Conservation (phyloP, 768 basidiomycete genomes). For the Amyloporia xantha region DNA sequence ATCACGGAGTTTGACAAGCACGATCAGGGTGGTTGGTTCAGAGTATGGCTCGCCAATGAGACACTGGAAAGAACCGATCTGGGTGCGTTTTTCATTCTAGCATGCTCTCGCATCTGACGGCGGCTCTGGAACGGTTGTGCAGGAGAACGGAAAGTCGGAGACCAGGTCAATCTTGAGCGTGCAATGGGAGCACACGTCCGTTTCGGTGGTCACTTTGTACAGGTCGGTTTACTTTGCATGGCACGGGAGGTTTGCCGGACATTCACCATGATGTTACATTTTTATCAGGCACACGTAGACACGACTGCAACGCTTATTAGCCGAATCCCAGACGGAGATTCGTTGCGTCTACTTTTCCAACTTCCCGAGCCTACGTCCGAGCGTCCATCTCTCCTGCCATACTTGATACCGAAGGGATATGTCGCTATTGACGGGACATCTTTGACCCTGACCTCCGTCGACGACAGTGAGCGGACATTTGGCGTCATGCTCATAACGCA, state of each 20-base stretch:
- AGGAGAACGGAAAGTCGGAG: constrained; percentile 77
- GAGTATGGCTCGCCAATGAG: constrained; percentile 94
- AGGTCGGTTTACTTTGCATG: constrained; percentile 47
- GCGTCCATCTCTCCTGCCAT: constrained; percentile 63
- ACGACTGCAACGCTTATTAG: constrained; percentile 72
- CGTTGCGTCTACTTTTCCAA: constrained; percentile 77
- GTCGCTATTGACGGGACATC: constrained; percentile 92
- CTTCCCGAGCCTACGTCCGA: constrained; percentile 52
- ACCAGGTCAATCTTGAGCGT: constrained; percentile 86
- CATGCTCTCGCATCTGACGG: not conserved
- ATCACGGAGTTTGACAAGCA: constrained; percentile 75
- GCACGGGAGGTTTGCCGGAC: not conserved
- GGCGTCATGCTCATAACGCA: constrained; percentile 94
- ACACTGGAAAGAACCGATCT: constrained; percentile 87
- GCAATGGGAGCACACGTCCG: constrained; percentile 89
- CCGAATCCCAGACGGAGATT: constrained; percentile 73
- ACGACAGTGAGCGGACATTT: constrained; percentile 57
- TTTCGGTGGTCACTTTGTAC: constrained; percentile 97
- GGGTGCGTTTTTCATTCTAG: constrained; percentile 39
- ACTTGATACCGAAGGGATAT: constrained; percentile 92
- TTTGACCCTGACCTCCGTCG: constrained; percentile 79
- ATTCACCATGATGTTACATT: not conserved
- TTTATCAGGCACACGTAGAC: constrained; percentile 89
- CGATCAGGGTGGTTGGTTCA: constrained; percentile 73
- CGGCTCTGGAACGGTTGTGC: too few species aligned